Evolutionary conservation across 768 basidiomycete species (phyloP).

Genomic region (Grammothele lineata): DNA sequence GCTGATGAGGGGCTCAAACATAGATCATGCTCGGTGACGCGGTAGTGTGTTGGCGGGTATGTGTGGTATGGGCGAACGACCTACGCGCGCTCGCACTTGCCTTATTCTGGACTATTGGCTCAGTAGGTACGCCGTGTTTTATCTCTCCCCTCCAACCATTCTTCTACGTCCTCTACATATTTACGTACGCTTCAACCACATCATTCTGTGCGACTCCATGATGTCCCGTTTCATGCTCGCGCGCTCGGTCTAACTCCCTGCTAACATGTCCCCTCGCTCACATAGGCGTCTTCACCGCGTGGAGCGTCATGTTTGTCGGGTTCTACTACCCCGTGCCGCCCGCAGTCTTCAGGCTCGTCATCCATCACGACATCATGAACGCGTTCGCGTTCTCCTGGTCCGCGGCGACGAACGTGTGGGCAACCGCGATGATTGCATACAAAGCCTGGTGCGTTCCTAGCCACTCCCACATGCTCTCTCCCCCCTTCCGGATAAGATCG

Average conservation of each 20-base stretch:
- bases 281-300: conserved; percentile 2
- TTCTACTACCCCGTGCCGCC: conserved; percentile 3
- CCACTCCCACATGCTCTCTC: neutral
- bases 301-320: conserved; percentile 3
- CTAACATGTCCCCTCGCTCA: neutral
- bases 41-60: conserved; percentile 1
- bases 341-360: neutral
- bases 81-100: neutral
- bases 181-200: too few relatives aligned
- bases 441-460: neutral
- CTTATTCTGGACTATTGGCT: neutral
- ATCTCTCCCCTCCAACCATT: too few relatives aligned
- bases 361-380: neutral
- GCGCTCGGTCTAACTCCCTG: too few relatives aligned
- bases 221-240: too few relatives aligned
- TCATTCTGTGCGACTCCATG: too few relatives aligned
- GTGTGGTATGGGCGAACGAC: conserved; percentile 1
- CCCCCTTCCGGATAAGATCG: too few relatives aligned
- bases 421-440: neutral
- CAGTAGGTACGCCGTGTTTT: neutral
- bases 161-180: too few relatives aligned
- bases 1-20: neutral
- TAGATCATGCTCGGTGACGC: conserved; percentile 3
- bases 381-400: conserved; percentile 4
- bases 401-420: conserved; percentile 3